Evolutionary conservation across 208 protist species (phyloP).

Genomic region (Acanthamoeba lenticulata): DNA sequence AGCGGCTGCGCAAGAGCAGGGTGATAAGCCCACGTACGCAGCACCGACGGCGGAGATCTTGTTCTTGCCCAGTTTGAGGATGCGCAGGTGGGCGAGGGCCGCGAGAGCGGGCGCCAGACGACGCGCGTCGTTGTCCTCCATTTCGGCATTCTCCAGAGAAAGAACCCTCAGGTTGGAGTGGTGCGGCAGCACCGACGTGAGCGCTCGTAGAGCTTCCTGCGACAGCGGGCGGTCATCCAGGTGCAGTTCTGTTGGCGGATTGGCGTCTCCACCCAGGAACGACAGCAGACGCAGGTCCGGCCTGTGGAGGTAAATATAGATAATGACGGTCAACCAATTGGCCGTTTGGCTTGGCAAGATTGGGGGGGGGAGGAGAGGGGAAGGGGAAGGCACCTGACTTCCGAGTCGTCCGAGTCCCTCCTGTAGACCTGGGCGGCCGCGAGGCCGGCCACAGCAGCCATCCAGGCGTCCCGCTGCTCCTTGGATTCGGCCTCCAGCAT

Average conservation of each 20-base stretch:
- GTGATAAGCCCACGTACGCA: background rate
- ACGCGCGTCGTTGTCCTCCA: background rate
- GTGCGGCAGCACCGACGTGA: background rate
- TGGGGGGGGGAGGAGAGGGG: too few relatives aligned
- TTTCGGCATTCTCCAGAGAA: conserved; percentile 3
- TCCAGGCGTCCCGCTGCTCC: background rate
- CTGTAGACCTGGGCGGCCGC: background rate
- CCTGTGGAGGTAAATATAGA: background rate
- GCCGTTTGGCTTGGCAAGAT: too few relatives aligned
- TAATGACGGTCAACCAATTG: background rate
- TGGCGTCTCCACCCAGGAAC: conserved; percentile 17
- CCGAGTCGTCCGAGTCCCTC: background rate
- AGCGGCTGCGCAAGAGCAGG: background rate
- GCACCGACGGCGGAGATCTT: conserved; percentile 32
- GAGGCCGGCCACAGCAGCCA: background rate
- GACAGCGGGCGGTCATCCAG: conserved; percentile 38
- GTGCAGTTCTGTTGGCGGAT: background rate
- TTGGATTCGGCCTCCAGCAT: conserved; percentile 24
- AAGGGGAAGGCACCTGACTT: background rate
- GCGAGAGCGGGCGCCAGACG: background rate
- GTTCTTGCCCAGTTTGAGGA: conserved; percentile 48
- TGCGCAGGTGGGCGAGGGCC: background rate
- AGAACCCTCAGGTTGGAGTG: background rate
- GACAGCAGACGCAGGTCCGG: conserved; percentile 23
- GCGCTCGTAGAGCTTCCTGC: background rate